Base-by-base conservation (phyloP, 805 yeast genomes). In the Metschnikowia henanensis region DNA sequence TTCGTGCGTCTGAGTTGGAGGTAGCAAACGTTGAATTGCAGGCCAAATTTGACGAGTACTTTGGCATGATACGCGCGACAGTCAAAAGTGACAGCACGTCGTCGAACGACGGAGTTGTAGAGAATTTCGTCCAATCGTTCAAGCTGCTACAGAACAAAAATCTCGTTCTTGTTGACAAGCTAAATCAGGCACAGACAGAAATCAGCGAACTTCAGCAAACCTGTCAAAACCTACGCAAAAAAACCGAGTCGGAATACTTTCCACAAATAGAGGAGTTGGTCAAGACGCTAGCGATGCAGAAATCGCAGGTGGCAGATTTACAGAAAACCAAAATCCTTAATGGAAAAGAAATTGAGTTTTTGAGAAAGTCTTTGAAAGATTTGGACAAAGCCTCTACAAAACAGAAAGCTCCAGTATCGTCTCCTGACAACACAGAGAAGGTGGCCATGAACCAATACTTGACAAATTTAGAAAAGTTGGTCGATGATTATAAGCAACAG, bases 401-500 rank as follows among this genome's bases (percentile, higher is more conserved):
- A 25, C 39, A 35, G 20, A 30, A 35, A 12, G 15, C 28, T 12
- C 30, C 39, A 13, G 45, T 58, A 10, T 52, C 57, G 31, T 23
- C 46, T 8, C 46, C 33, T 34, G 42, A 43, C 6, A 49, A 35
- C 21, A 51, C 41, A 36, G 60, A 35, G 50, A 68, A 39, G 17
- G 57, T 58, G 29, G 59, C 70, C 2, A 64, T 68, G 22, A 62
- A 64, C 33, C 66, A 68, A 41, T 69, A 70, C 49, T 52, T 71
- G 41, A 52, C 65, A 2, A 69, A 67, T 41, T 62, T 80, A 21
- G 79, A 75, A 45, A 62, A 62, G 33, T 56, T 84, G 22, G 73
- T 83, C 1, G 81, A 76, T 33, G 79, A 76, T 3, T 81, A 83
- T 52, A 81, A 80, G 52, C 55, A 55, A 13, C 80, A 81, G 51